Evolutionary conservation across 1,139 yeast genomes (phyloP), one percentile per base, ranked within the genome.

Genomic region (Taphrina flavorubra): DNA sequence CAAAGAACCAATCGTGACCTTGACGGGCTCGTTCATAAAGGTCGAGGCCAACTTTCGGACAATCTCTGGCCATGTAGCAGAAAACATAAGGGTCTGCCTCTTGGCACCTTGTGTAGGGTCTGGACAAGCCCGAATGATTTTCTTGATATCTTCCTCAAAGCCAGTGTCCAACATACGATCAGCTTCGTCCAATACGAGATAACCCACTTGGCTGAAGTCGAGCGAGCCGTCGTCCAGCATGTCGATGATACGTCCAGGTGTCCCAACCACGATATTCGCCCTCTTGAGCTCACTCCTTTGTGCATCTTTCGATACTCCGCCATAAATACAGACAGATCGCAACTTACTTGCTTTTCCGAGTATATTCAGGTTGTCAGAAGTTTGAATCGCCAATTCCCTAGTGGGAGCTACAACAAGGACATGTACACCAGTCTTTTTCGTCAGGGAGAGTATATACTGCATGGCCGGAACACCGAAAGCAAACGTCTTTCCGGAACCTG

Each of bases 381-480:
- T 94, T 80, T 94, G 99, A 74, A 94, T 85, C 0, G 99, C 98
- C 76, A 94, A 84, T 79, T 94, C 99, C 82, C 99, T 88, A 14
- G 99, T 94, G 70, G 99, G 99, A 1, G 98, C 92, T 68, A 94
- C 87, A 71, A 90, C 91, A 72, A 95, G 83, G 6, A 92, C 96
- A 74, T 86, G 86, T 70, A 90, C 83, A 18, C 89, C 90, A 55
- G 80, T 79, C 51, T 47, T 36, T 37, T 68, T 79, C 18, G 70
- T 65, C 40, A 68, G 46, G 58, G 73, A 67, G 34, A 75, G 65
- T 61, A 92, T 81, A 73, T 87, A 87, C 77, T 91, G 84, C 70
- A 94, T 84, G n/a, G 97, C 97, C 57, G 99, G 99, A 20, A 94
- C 96, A 76, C 98, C 97, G 78, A 94, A 94, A 0, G 98, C 98